phyloP scores from a whole-genome alignment of 148 eudicot genomes.

The Rheum nobile region DNA sequence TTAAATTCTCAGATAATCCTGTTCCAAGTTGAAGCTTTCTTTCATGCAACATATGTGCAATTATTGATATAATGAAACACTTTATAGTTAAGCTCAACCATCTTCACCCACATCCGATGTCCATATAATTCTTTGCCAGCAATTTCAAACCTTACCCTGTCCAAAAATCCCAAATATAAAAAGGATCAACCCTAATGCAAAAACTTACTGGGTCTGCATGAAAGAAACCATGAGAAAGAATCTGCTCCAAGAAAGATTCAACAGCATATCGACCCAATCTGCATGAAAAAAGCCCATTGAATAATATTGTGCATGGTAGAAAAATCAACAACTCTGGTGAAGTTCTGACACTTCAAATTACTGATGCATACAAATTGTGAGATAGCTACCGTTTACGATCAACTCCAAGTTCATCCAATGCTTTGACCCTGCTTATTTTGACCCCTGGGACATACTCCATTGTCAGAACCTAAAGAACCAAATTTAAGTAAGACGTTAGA shows the following conservation, averaged over 20 bases:
- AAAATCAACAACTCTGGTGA: not conserved
- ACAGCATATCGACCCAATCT: constrained; percentile 94
- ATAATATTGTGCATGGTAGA: not conserved
- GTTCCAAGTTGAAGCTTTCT: not conserved
- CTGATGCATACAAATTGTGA: constrained; percentile 4
- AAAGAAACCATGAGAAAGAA: constrained; percentile 87
- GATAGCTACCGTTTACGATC: constrained; percentile 69
- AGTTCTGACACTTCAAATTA: not conserved
- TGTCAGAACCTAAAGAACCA: constrained; percentile 55
- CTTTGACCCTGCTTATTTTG: constrained; percentile 89
- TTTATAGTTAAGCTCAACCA: not conserved
- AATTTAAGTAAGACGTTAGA: constrained; percentile 12
- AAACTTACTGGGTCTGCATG: constrained; percentile 94
- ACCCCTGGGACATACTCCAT: constrained; percentile 99
- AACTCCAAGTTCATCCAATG: constrained; percentile 85
- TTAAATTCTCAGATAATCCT: not conserved
- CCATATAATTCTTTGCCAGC: not conserved
- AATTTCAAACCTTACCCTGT: not conserved
- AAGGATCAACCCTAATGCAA: not conserved
- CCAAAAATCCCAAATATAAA: not conserved
- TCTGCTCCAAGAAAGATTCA: constrained; percentile 87
- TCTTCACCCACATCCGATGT: not conserved
- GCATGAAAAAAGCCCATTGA: constrained; percentile 5
- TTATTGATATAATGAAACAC: not conserved
- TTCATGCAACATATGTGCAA: not conserved